These are phyloP conservation scores for Solanum etuberosum DNA, from an alignment of 257 asterid species.

Conservation along the genomic window DNA sequence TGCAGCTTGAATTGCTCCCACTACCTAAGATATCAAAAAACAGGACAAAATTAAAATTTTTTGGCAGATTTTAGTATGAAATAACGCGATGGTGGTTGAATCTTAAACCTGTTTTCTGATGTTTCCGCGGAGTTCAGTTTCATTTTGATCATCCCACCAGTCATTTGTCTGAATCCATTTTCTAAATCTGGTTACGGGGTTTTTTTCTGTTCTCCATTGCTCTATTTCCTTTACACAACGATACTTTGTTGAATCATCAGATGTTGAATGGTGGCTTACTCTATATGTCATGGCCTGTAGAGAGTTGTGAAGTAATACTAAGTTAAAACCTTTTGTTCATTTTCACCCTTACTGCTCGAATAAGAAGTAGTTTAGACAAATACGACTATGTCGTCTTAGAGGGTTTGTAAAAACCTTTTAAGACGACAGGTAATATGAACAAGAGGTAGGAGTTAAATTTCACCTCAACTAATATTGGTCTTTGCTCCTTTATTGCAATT, in stretches of 20 bases:
- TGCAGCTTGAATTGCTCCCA: slow-evolving; percentile 65
- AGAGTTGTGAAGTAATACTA: not conserved
- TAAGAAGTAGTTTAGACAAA: not conserved
- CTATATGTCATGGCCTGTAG: slow-evolving; percentile 66
- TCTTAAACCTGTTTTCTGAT: slow-evolving; percentile 49
- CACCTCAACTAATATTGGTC: slow-evolving; percentile 80
- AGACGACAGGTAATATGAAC: not conserved
- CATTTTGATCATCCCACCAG: slow-evolving; percentile 79
- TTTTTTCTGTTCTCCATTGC: slow-evolving; percentile 52
- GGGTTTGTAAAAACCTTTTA: not conserved
- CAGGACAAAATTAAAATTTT: no score
- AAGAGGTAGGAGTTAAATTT: not conserved
- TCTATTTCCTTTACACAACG: slow-evolving; percentile 56
- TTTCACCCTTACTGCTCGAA: not conserved
- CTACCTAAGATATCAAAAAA: slow-evolving; percentile 19
- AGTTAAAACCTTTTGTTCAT: not conserved
- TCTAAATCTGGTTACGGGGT: slow-evolving; percentile 51
- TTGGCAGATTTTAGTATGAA: not conserved
- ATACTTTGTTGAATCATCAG: slow-evolving; percentile 93
- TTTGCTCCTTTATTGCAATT: slow-evolving; percentile 55
- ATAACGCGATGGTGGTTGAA: not conserved
- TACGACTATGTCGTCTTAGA: not conserved
- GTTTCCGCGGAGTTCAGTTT: slow-evolving; percentile 36
- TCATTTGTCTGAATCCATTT: slow-evolving; percentile 64
- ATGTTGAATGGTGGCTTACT: slow-evolving; percentile 86